Percentiles rank a stretch among this genome's conserved stretches.
phyloP scores from a whole-genome alignment of 2,329 filamentous ascomycete genomes.

The Thelonectria rubi region DNA sequence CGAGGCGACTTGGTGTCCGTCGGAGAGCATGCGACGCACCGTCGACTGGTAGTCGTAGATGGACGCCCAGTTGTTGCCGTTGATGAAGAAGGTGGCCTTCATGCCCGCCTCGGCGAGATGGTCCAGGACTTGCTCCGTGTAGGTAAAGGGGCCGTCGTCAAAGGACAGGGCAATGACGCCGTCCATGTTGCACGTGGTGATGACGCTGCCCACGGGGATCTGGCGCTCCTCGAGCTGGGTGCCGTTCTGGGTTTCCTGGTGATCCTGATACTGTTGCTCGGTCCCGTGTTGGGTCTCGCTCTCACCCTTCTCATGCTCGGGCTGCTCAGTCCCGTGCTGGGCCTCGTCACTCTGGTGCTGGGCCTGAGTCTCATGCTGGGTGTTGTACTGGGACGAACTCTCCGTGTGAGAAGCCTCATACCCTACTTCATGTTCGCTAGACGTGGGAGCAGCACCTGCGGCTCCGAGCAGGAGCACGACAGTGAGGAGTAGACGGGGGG shows the following conservation, averaged over 20 bases:
- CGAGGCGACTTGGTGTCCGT: conserved; percentile 64
- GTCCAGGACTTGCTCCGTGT: conserved; percentile 48
- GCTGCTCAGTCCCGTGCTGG: too few relatives aligned
- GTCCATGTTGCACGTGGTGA: conserved; percentile 37
- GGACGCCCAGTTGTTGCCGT: conserved; percentile 31
- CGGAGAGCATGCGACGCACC: conserved; percentile 53
- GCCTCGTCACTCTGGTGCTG: too few relatives aligned
- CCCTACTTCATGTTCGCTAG: not conserved
- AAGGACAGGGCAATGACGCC: conserved; percentile 49
- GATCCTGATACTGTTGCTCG: too few relatives aligned
- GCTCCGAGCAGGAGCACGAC: not conserved
- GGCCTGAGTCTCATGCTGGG: too few relatives aligned
- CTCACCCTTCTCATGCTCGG: too few relatives aligned
- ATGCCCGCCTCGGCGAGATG: conserved; percentile 36
- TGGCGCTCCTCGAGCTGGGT: too few relatives aligned
- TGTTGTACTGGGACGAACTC: not conserved
- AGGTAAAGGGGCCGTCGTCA: conserved; percentile 51
- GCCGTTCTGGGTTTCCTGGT: too few relatives aligned
- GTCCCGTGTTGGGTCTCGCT: too few relatives aligned
- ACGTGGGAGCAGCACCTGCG: not conserved
- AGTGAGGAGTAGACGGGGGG: not conserved
- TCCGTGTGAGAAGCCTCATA: not conserved
- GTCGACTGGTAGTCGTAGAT: conserved; percentile 26
- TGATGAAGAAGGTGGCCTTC: conserved; percentile 45
- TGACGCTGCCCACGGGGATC: conserved; percentile 29